These are phyloP conservation scores for Arctostaphylos glauca DNA, from an alignment of 148 eudicot species.

Conservation along the genomic window DNA sequence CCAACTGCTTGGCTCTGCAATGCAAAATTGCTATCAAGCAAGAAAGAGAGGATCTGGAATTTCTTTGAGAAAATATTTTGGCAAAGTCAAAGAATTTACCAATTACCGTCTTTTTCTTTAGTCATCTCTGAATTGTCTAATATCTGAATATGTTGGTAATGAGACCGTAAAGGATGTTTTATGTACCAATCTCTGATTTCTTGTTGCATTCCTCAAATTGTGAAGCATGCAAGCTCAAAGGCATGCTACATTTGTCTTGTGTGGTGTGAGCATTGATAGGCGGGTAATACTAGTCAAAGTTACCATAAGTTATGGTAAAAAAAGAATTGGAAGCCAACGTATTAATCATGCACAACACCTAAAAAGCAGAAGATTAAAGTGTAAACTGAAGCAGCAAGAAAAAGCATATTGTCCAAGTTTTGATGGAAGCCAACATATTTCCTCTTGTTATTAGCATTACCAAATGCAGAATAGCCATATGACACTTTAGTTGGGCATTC, in stretches of 20 bases:
- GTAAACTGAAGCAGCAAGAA: neutral
- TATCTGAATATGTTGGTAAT: neutral
- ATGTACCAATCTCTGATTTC: neutral
- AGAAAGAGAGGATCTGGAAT: neutral
- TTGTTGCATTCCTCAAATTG: neutral
- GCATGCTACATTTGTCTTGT: neutral
- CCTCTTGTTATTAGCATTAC: neutral
- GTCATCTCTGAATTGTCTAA: neutral
- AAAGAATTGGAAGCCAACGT: too few relatives aligned
- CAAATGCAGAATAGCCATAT: neutral
- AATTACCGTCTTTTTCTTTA: neutral
- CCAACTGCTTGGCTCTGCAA: neutral
- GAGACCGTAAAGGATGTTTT: neutral
- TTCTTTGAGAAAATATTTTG: neutral
- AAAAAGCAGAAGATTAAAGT: too few relatives aligned
- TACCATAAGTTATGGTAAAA: neutral
- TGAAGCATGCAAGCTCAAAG: neutral
- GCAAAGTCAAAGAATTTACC: neutral
- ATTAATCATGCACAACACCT: too few relatives aligned
- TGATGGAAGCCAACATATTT: neutral
- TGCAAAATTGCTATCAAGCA: neutral
- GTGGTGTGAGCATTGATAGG: neutral
- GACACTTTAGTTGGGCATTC: neutral
- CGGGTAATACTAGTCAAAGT: neutral
- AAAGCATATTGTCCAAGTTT: neutral